phyloP scores from a whole-genome alignment of 2,329 filamentous ascomycete species.

The Aspergillus clavatus region DNA sequence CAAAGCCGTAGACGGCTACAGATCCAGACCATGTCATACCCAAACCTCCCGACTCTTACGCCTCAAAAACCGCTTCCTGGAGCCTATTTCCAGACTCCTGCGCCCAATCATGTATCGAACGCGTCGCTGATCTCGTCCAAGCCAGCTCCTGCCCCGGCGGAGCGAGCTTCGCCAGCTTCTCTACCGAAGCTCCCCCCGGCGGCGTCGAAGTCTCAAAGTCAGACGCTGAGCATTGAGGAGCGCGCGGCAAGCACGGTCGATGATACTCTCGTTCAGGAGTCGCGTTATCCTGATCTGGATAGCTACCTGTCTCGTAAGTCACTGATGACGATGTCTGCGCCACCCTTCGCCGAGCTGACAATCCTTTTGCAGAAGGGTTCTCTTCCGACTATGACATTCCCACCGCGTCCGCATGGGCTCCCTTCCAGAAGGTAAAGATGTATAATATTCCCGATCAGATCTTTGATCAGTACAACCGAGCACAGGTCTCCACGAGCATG shows the following conservation, averaged over 20 bases:
- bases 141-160: conserved; percentile 24
- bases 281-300: conserved; percentile 82
- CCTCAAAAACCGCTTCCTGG: conserved; percentile 39
- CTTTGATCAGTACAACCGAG: conserved; percentile 85
- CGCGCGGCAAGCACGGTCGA: conserved; percentile 83
- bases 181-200: conserved; percentile 34
- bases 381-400: conserved; percentile 89
- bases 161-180: conserved; percentile 26
- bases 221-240: conserved; percentile 63
- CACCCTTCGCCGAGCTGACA: conserved; percentile 26
- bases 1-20: conserved; percentile 8
- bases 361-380: conserved; percentile 61
- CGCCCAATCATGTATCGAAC: conserved; percentile 34
- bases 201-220: conserved; percentile 43
- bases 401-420: conserved; percentile 65
- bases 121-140: conserved; percentile 32
- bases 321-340: conserved; percentile 1
- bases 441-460: conserved; percentile 89
- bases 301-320: conserved; percentile 79
- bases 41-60: conserved; percentile 34
- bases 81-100: conserved; percentile 39
- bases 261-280: conserved; percentile 67
- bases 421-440: conserved; percentile 80
- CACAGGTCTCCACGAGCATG: conserved; percentile 86
- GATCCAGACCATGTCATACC: conserved; percentile 39